A percentile compares a stretch with the other conserved stretches of the same genome.
Evolutionary conservation across 1,139 yeast species (phyloP).

Genomic region (Dujonia santamariae): DNA sequence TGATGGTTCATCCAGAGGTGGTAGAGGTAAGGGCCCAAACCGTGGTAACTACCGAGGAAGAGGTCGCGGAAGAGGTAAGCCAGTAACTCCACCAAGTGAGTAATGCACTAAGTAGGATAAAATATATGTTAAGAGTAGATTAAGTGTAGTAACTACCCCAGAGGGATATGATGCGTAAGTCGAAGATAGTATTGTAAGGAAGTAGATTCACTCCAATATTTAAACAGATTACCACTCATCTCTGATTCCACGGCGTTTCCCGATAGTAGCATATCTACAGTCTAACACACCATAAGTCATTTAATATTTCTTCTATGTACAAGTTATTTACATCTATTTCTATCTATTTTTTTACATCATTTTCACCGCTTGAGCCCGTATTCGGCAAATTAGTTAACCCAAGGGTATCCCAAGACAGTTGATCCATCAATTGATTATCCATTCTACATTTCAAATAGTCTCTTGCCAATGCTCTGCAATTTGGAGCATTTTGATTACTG

Average conservation of each 20-base stretch:
- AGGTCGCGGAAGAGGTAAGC: conserved; percentile 23
- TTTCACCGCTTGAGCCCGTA: conserved; percentile 6
- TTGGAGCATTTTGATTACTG: conserved; percentile 80
- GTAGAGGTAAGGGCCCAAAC: conserved; percentile 21
- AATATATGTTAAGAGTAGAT: conserved; percentile 3
- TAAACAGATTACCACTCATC: too few relatives aligned
- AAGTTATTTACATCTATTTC: not conserved
- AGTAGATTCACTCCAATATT: too few relatives aligned
- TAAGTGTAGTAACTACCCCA: not conserved
- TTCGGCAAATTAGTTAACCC: conserved; percentile 66
- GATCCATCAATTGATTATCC: conserved; percentile 85
- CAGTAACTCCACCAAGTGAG: not conserved
- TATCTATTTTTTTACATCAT: not conserved
- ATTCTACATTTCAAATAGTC: conserved; percentile 81
- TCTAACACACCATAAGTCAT: too few relatives aligned
- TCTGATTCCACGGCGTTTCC: too few relatives aligned
- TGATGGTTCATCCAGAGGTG: conserved; percentile 13
- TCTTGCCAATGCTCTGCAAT: conserved; percentile 82
- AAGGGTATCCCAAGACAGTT: conserved; percentile 75
- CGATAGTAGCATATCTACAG: too few relatives aligned
- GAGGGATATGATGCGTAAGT: not conserved
- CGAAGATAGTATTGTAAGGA: too few relatives aligned
- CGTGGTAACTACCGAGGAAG: conserved; percentile 24
- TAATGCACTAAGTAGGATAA: not conserved
- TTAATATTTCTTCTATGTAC: not conserved